Base-by-base conservation (phyloP, 768 basidiomycete genomes). In the Astraeus odoratus region DNA sequence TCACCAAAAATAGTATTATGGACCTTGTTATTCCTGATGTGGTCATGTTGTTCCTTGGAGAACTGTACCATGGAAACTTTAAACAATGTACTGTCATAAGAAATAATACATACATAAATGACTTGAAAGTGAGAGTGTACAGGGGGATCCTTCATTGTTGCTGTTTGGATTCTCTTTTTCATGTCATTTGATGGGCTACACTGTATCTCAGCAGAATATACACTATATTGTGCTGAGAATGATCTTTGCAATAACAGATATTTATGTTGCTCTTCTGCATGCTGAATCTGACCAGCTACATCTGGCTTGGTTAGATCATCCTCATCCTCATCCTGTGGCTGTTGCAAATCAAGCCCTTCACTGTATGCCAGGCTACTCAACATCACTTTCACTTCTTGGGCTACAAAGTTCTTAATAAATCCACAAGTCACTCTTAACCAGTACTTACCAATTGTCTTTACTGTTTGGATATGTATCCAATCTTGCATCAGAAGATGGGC, bases 101-200 rank as follows among this genome's bases (percentile, higher is more conserved):
- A 8, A 19, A n/a, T 5, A 18, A 19, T 39, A 63, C 79, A 53
- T 46, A 87, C 85, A 67, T 87, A 94, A 39, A 96, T 86, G 12
- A 95, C 71, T 53, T 87, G 80, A 44, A 84, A 83, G 46, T 72
- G 78, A 59, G 90, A 76, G 46, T 68, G 74, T 2, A 65, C 69
- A 0, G 93, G 92, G 0, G 88, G 84, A 42, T 85, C 80, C 70
- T 97, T 97, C 75, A 93, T 94, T 6, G 92, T 96, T 0, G 88
- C 85, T 42, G 88, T 70, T 51, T 83, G 74, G 23, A 96, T 67
- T 60, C 94, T 92, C 8, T 67, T 58, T 2, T 73, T 66, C 46
- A 83, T 66, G 57, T 81, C 83, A 60, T 75, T 69, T 46, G 75
- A 75, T 13, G 86, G 58, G 22, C 59, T 69, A 8, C 85, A 80